Evolutionary conservation across 495 filamentous ascomycete genomes (phyloP), one percentile per base, ranked within the genome.

Genomic region (Aspergillus affinis): DNA sequence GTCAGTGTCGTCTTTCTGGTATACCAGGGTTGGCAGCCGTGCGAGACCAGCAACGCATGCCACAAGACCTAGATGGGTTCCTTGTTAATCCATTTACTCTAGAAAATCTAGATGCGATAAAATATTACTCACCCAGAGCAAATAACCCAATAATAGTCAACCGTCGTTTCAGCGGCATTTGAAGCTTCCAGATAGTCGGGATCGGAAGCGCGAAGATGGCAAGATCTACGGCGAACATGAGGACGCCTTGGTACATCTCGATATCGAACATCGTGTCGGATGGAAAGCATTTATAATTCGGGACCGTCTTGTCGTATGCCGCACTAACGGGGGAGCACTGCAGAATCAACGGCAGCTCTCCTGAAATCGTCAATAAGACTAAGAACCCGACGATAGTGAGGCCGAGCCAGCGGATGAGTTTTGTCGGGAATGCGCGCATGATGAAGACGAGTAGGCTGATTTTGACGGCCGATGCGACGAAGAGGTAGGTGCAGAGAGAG

Each of bases 201-300:
- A 84, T 67, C 13, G 81, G 83, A 6, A 86, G 70, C 1, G 62
- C 23, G 51, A 86, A 61, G 57, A 84, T 81, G 70, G 74, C 76
- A 52, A 82, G 63, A 62, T 84, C 83, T 17, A 78, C 70, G 15
- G 82, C 6, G 58, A 84, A 61, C 65, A 68, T 68, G 30, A 68
- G 18, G 0, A 68, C 58, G 4, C 57, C 62, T 51, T 68, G 65
- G 45, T 65, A 65, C 51, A 68, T 60, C 12, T 36, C 23, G 12
- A 68, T 58, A 3, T 26, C 57, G 15, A 61, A 62, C 50, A 65
- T 13, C n/a, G 60, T 54, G 8, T 62, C 46, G 5, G 23, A 19
- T 9, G 59, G 51, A 45, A 63, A 60, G 27, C 65, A 68, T n/a
- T 48, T 61, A 3, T 12, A 19, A 13, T 49, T 49, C 17, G 47